A percentile compares a stretch with the other conserved stretches of the same genome.
phyloP scores from a whole-genome alignment of 2,329 filamentous ascomycete species.

The Fusarium floridanum region DNA sequence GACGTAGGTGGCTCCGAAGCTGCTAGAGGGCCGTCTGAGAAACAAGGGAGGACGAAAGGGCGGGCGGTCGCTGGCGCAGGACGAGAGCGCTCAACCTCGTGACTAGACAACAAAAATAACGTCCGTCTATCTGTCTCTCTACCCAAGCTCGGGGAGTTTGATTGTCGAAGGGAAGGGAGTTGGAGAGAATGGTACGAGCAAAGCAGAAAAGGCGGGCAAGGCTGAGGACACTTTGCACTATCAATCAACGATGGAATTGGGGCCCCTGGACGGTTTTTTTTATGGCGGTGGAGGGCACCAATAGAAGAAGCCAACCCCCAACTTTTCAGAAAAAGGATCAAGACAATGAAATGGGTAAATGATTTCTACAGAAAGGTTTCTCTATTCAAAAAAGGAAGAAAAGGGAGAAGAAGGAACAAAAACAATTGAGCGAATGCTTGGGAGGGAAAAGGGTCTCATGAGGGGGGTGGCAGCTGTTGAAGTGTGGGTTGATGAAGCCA shows the following conservation, averaged over 20 bases:
- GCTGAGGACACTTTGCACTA: constrained; percentile 50
- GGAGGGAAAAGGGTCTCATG: constrained; percentile 22
- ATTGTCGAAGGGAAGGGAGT: constrained; percentile 13
- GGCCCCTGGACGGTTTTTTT: constrained; percentile 27
- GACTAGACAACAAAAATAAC: constrained; percentile 12
- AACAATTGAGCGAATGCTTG: constrained; percentile 3
- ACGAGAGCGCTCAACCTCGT: constrained; percentile 6
- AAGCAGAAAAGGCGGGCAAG: constrained; percentile 36
- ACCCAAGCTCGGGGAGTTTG: not conserved
- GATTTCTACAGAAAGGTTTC: not conserved
- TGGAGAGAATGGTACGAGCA: constrained; percentile 22
- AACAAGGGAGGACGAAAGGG: not conserved
- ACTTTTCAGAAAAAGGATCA: not conserved
- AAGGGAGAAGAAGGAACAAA: not conserved
- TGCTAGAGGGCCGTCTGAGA: not conserved
- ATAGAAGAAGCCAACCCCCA: constrained; percentile 5
- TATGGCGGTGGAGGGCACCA: constrained; percentile 13
- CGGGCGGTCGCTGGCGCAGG: not conserved
- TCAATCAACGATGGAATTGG: constrained; percentile 3
- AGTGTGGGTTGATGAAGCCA: constrained; percentile 31
- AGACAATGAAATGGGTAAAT: not conserved
- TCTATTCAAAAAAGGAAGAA: not conserved
- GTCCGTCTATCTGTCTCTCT: constrained; percentile 3
- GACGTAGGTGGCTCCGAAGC: constrained; percentile 26
- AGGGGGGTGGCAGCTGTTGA: not conserved